Evolutionary conservation across 371 early-diverging fungal genomes (phyloP).

Genomic region (Lichtheimia hyalospora): DNA sequence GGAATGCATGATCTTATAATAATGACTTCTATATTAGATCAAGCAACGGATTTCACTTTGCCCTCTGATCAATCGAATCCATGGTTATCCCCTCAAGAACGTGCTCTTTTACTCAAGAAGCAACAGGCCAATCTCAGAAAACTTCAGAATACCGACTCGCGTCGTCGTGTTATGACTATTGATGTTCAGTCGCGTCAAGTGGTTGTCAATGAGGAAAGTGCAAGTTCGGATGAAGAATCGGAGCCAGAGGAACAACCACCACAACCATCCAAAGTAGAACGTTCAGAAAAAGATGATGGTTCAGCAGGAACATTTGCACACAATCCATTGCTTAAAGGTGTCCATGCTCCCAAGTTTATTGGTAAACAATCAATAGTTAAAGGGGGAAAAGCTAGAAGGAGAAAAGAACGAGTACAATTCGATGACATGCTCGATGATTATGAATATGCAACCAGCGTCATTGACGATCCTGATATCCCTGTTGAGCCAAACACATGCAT

Average conservation of each 20-base stretch:
- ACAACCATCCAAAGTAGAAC: constrained; percentile 2
- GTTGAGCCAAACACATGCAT: constrained; percentile 14
- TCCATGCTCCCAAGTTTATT: constrained; percentile 33
- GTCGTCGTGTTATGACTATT: constrained; percentile 69
- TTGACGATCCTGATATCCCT: constrained; percentile 21
- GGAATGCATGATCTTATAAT: background rate
- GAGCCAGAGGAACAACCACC: constrained; percentile 23
- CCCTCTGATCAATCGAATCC: constrained; percentile 63
- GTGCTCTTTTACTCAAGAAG: constrained; percentile 50
- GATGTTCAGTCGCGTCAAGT: constrained; percentile 63
- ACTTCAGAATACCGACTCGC: constrained; percentile 29
- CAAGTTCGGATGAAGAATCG: constrained; percentile 20
- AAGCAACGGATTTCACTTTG: constrained; percentile 75
- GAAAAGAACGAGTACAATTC: constrained; percentile 33
- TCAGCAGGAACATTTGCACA: constrained; percentile 43
- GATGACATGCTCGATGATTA: constrained; percentile 29
- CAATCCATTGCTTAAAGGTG: constrained; percentile 42
- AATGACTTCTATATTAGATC: constrained; percentile 39
- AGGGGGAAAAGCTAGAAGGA: constrained; percentile 16
- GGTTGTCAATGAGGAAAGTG: constrained; percentile 34
- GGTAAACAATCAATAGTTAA: constrained; percentile 15
- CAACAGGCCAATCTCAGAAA: constrained; percentile 53
- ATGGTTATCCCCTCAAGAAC: constrained; percentile 81
- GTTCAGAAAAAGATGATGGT: constrained; percentile 4
- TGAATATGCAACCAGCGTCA: constrained; percentile 22